phyloP scores from a whole-genome alignment of 2,329 filamentous ascomycete species.

The Sporothrix pallida region DNA sequence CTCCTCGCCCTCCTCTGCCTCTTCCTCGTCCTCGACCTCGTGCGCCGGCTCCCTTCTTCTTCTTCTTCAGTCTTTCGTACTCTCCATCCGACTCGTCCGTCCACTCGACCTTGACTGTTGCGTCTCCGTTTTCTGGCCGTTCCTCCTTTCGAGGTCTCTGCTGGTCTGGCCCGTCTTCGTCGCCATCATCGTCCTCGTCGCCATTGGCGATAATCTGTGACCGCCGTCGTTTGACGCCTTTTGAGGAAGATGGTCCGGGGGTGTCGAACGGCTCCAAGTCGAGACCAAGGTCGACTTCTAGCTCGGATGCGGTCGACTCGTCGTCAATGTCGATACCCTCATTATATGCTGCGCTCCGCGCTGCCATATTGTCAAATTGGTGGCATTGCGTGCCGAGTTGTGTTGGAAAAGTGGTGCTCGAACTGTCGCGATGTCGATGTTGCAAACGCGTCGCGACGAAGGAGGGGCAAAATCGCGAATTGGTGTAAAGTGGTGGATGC shows the following conservation, averaged over 20 bases:
- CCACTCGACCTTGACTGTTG: constrained; percentile 51
- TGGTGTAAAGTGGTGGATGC: constrained; percentile 25
- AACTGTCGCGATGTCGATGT: too few species aligned
- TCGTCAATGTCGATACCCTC: constrained; percentile 32
- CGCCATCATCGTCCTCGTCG: constrained; percentile 42
- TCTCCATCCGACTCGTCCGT: constrained; percentile 65
- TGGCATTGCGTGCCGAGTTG: not conserved
- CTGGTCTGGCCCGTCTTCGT: constrained; percentile 23
- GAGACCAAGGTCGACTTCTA: not conserved
- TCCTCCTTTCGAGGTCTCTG: not conserved
- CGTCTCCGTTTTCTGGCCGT: constrained; percentile 42
- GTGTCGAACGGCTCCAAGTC: constrained; percentile 29
- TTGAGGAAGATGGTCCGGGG: not conserved
- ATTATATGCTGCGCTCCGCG: constrained; percentile 19
- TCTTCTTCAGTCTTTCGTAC: constrained; percentile 69
- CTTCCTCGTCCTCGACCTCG: constrained; percentile 32
- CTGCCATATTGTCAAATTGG: constrained; percentile 29
- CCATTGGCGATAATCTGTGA: constrained; percentile 42
- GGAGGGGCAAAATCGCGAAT: not conserved
- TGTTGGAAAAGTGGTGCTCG: not conserved
- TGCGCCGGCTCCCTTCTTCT: constrained; percentile 57
- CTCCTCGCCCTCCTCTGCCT: constrained; percentile 40
- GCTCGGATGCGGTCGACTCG: constrained; percentile 31
- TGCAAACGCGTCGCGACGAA: not conserved
- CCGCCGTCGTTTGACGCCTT: constrained; percentile 32